Evolutionary conservation across 2,329 filamentous ascomycete genomes (phyloP).

Genomic region (Epichloe sylvatica): DNA sequence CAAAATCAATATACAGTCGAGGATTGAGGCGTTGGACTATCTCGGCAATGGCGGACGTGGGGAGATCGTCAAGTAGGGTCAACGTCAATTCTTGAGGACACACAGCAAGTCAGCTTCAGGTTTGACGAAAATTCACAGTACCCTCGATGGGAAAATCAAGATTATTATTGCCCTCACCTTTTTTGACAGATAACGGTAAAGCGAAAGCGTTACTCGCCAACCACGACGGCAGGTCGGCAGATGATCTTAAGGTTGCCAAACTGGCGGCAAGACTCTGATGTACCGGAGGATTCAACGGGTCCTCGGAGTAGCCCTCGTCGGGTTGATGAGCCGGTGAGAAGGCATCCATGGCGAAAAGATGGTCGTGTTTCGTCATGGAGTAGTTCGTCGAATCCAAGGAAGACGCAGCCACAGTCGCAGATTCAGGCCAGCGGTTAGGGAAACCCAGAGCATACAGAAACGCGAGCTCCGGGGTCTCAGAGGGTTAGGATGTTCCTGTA

Average conservation of each 20-base stretch:
- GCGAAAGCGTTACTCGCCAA: constrained; percentile 34
- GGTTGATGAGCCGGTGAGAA: constrained; percentile 44
- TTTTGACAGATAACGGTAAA: constrained; percentile 35
- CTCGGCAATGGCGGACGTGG: constrained; percentile 63
- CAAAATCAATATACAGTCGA: constrained; percentile 83
- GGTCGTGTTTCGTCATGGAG: constrained; percentile 16
- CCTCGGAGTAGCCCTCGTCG: constrained; percentile 81
- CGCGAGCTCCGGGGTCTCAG: background rate
- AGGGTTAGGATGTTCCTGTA: background rate
- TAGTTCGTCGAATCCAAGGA: background rate
- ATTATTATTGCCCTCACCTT: constrained; percentile 1
- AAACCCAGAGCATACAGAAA: background rate
- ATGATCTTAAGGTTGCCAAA: constrained; percentile 23
- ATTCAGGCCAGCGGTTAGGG: background rate
- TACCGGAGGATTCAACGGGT: constrained; percentile 38
- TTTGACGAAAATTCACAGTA: background rate
- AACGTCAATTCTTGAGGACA: constrained; percentile 57
- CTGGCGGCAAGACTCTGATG: constrained; percentile 19
- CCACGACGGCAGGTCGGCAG: constrained; percentile 34
- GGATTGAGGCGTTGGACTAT: constrained; percentile 72
- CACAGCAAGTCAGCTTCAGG: constrained; percentile 7
- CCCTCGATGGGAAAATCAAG: constrained; percentile 22
- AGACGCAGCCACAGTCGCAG: background rate
- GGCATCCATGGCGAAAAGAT: constrained; percentile 25
- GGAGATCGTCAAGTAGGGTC: constrained; percentile 60